Evolutionary conservation across 2,329 filamentous ascomycete species (phyloP).

Genomic region (Colletotrichum navitas): DNA sequence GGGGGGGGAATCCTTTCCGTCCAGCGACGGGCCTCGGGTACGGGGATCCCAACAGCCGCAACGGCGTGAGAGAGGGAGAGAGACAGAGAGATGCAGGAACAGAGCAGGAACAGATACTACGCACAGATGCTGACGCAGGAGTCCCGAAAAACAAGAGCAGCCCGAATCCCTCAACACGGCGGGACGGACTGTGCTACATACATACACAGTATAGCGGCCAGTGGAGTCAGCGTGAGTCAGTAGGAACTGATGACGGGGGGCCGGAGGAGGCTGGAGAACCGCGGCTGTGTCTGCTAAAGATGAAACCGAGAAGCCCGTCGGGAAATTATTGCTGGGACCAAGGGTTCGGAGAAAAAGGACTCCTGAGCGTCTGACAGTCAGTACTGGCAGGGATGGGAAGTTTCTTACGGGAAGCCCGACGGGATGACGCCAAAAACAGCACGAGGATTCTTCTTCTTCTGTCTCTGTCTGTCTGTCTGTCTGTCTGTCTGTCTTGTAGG

Average conservation of each 20-base stretch:
- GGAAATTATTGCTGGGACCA: conserved; percentile 35
- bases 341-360: conserved; percentile 17
- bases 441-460: background rate
- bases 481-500: background rate
- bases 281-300: conserved; percentile 26
- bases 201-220: no score
- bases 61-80: background rate
- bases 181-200: background rate
- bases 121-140: background rate
- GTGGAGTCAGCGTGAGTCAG: background rate
- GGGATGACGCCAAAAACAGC: conserved; percentile 30
- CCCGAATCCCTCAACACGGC: no score
- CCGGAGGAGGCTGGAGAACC: conserved; percentile 8
- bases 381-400: background rate
- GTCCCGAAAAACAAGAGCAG: background rate
- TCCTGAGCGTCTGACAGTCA: no score
- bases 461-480: background rate
- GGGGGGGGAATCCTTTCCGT: background rate
- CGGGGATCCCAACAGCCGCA: conserved; percentile 24
- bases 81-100: conserved; percentile 9
- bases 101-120: background rate
- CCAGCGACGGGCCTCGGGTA: background rate
- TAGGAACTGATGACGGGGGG: background rate
- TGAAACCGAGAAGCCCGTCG: conserved; percentile 29
- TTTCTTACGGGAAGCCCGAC: conserved; percentile 3